phyloP scores from a whole-genome alignment of 768 basidiomycete species.

The Phlebiopsis gigantea region DNA sequence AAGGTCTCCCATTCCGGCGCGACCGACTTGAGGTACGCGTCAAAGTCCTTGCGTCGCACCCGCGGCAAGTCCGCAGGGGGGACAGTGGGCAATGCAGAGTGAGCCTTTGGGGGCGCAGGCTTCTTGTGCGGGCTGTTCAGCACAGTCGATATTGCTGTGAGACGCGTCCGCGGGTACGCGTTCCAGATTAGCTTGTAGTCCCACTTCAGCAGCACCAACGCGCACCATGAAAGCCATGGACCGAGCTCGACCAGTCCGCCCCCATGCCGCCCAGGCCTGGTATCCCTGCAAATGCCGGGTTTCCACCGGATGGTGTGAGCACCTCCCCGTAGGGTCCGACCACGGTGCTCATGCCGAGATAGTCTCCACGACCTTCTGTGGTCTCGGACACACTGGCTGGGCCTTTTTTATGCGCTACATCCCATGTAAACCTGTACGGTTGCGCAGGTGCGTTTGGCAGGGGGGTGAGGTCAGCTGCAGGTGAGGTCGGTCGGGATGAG shows the following conservation, averaged over 20 bases:
- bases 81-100: conserved; percentile 70
- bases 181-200: conserved; percentile 8
- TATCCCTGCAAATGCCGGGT: conserved; percentile 33
- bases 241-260: conserved; percentile 72
- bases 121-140: conserved; percentile 85
- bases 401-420: conserved; percentile 51
- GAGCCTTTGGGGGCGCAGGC: conserved; percentile 83
- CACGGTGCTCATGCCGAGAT: conserved; percentile 29
- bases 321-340: conserved; percentile 24
- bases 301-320: conserved; percentile 40
- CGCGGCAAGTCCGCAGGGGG: conserved; percentile 73
- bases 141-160: conserved; percentile 85
- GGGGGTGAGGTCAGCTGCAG: conserved; percentile 40
- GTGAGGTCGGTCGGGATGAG: conserved; percentile 55
- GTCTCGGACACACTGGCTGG: conserved; percentile 72
- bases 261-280: conserved; percentile 36
- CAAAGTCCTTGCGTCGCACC: conserved; percentile 79
- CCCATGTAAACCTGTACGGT: conserved; percentile 76
- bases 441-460: conserved; percentile 37
- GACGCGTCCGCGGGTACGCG: background rate
- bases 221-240: conserved; percentile 86
- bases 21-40: conserved; percentile 70
- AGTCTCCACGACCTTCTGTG: conserved; percentile 61
- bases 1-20: conserved; percentile 75
- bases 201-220: background rate